phyloP scores from a whole-genome alignment of 352 stramenopile genomes.

The Phytophthora foliorum region DNA sequence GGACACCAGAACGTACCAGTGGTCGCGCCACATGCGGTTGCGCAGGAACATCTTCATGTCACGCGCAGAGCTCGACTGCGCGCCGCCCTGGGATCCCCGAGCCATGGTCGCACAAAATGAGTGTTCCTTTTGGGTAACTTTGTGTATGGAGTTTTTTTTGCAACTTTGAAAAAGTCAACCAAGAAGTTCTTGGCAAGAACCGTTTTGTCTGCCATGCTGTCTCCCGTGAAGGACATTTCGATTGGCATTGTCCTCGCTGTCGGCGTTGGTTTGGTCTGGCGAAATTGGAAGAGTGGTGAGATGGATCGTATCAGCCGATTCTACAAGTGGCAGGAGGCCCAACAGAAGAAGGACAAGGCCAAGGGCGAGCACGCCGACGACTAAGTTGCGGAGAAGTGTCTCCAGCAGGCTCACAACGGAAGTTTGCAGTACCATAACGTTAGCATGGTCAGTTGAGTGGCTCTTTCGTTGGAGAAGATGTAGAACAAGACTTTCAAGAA shows the following conservation, averaged over 20 bases:
- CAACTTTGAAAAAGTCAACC: not conserved
- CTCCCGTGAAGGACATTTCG: constrained; percentile 76
- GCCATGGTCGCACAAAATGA: constrained; percentile 23
- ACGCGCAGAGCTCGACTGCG: constrained; percentile 63
- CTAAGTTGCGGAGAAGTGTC: not conserved
- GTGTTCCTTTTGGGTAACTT: not conserved
- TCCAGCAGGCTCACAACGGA: not conserved
- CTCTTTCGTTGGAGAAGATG: not conserved
- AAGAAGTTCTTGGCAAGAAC: not conserved
- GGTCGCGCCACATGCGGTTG: constrained; percentile 86
- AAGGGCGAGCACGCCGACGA: constrained; percentile 34
- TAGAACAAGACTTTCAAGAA: not conserved
- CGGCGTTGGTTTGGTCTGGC: constrained; percentile 51
- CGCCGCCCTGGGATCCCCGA: constrained; percentile 40
- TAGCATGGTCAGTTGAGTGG: not conserved
- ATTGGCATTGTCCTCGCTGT: constrained; percentile 67
- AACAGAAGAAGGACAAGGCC: constrained; percentile 40
- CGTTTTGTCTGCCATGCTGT: constrained; percentile 52
- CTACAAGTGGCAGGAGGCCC: constrained; percentile 79
- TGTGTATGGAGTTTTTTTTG: not conserved
- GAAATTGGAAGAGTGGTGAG: constrained; percentile 65
- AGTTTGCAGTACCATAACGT: not conserved
- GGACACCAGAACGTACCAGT: constrained; percentile 67
- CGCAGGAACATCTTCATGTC: constrained; percentile 88
- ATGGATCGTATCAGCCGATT: constrained; percentile 74